Evolutionary conservation across 495 filamentous ascomycete genomes (phyloP), one percentile per base, ranked within the genome.

Genomic region (Annulohypoxylon stygium): DNA sequence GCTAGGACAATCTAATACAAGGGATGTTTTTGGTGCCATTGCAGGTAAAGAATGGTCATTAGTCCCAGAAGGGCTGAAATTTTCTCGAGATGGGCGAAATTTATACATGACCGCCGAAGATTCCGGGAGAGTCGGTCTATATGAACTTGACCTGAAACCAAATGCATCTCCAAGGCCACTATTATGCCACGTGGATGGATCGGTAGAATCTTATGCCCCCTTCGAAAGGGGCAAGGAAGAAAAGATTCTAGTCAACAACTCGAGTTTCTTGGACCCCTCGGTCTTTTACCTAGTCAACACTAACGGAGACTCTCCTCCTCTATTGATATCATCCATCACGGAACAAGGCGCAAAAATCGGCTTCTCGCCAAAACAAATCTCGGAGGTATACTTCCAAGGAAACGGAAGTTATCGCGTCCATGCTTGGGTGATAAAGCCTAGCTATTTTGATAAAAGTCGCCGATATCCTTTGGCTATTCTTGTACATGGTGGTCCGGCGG

Each of bases 371-470:
- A 65, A 51, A 18, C 76, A 79, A 64, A 57, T 78, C 1, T 75
- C 75, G 9, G 75, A 80, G 39, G 48, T 78, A 53, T 78, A 76
- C 58, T 78, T 73, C 34, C 62, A 78, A 62, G 76, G 79, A 1
- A 67, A 36, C 3, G 67, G 62, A 11, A 59, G 75, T 20, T 65
- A 61, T 57, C 58, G 36, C 8, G 67, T 78, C 8, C 78, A 81
- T 3, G 75, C 76, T 23, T 81, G 79, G 79, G 60, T 81, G 43
- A 55, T 80, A 16, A 67, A 59, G 39, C 79, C 79, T 47, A 45
- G 68, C 11, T 11, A 69, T 59, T 81, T 80, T 67, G 76, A 76
- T 37, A 70, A 77, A 30, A 63, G 4, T 14, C 75, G 73, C 20
- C 76, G 71, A 58, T 78, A 75, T 30, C 79, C 79, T 14, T 36